Percentiles rank a stretch among this genome's conserved stretches.
Evolutionary conservation across 108 stramenopile genomes (phyloP).

Genomic region (Nannochloropsis salina): DNA sequence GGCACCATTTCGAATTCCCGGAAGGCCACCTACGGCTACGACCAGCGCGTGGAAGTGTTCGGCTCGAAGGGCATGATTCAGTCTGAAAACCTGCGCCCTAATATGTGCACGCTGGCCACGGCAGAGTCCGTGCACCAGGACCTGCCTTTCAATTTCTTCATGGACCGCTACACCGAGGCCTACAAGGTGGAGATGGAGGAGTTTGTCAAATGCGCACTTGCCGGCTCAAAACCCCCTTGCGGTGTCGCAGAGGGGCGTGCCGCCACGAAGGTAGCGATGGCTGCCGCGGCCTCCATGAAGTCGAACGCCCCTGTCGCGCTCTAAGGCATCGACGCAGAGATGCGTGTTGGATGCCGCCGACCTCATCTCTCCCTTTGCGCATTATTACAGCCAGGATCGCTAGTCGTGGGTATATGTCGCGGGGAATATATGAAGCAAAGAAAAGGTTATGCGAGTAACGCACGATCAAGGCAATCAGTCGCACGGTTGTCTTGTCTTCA

Average conservation of each 20-base stretch:
- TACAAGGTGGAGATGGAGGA: constrained; percentile 43
- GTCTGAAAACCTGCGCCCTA: constrained; percentile 40
- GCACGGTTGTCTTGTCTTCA: too few species aligned
- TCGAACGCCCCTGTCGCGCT: neutral
- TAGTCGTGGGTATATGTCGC: too few species aligned
- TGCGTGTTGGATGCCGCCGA: too few species aligned
- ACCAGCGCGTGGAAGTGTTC: constrained; percentile 48
- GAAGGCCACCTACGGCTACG: constrained; percentile 48
- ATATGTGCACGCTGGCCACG: constrained; percentile 29
- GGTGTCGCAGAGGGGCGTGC: constrained; percentile 43
- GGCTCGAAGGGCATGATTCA: constrained; percentile 50
- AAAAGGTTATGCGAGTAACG: too few species aligned
- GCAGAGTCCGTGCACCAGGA: constrained; percentile 23
- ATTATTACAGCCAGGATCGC: too few species aligned
- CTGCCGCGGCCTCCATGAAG: constrained; percentile 47
- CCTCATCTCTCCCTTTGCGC: too few species aligned
- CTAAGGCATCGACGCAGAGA: neutral
- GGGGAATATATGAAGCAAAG: too few species aligned
- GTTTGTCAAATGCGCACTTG: constrained; percentile 42
- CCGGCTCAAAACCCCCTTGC: constrained; percentile 28
- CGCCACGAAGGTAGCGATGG: constrained; percentile 46
- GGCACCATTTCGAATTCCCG: constrained; percentile 41
- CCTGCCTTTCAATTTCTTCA: constrained; percentile 46
- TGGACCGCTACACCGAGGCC: constrained; percentile 47
- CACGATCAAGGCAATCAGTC: too few species aligned